A percentile compares a stretch with the other conserved stretches of the same genome.
These are phyloP conservation scores for Neoconidiobolus thromboides DNA, from an alignment of 371 early-diverging fungal genomes.

Conservation along the genomic window DNA sequence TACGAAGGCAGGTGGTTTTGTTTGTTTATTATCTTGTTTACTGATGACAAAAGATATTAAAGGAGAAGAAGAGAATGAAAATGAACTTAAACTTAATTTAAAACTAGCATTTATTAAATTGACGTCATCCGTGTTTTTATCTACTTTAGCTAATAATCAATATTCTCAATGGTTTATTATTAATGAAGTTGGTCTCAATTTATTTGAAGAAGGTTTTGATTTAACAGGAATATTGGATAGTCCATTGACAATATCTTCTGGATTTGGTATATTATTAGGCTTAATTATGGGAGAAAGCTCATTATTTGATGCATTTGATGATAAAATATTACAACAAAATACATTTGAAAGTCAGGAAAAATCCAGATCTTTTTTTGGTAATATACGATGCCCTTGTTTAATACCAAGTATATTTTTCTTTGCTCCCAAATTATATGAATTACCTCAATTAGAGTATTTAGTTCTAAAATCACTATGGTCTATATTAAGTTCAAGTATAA, in stretches of 20 bases:
- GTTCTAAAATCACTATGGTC: conserved; percentile 4
- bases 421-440: conserved; percentile 11
- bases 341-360: neutral
- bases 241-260: conserved; percentile 15
- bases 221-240: conserved; percentile 31
- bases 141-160: neutral
- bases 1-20: neutral
- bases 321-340: conserved; percentile 10
- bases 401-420: conserved; percentile 7
- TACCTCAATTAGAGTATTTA: conserved; percentile 29
- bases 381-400: neutral
- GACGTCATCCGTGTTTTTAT: neutral
- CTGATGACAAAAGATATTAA: neutral
- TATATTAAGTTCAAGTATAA: conserved; percentile 4
- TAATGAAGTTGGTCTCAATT: conserved; percentile 28
- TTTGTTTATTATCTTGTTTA: neutral
- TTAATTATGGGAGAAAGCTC: conserved; percentile 32
- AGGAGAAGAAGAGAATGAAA: neutral
- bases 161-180: conserved; percentile 28
- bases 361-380: neutral
- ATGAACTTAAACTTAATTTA: neutral
- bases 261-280: conserved; percentile 38
- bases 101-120: neutral
- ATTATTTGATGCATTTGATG: conserved; percentile 23
- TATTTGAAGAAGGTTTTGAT: conserved; percentile 34